Conservation (phyloP, 1,284 basidiomycete species). For the Fomitopsis betulina region DNA sequence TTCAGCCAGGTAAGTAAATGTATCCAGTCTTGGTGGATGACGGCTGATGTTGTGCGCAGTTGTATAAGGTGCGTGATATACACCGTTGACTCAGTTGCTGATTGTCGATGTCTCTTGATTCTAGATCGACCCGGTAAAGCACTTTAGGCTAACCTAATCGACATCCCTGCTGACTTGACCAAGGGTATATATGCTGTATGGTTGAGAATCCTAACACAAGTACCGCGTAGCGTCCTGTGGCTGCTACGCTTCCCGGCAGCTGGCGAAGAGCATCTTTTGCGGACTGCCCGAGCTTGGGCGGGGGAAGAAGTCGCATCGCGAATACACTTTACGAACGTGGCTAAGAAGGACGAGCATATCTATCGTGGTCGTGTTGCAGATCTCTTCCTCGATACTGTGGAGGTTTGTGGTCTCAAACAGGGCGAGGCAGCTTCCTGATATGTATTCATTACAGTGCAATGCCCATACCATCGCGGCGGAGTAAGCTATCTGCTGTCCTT, state of each 20-base stretch:
- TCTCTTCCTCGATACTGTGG: slow-evolving; percentile 59
- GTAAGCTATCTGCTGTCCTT: slow-evolving; percentile 26
- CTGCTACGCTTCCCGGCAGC: slow-evolving; percentile 55
- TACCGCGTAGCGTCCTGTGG: slow-evolving; percentile 56
- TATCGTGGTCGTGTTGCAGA: slow-evolving; percentile 51
- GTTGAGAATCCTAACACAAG: slow-evolving; percentile 47
- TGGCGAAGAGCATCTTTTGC: slow-evolving; percentile 48
- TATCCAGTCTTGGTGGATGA: neutral
- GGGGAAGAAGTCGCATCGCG: slow-evolving; percentile 49
- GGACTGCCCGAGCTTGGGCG: slow-evolving; percentile 47
- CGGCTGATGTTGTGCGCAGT: slow-evolving; percentile 22
- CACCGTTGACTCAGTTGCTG: neutral
- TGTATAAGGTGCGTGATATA: slow-evolving; percentile 39
- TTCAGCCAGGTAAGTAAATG: slow-evolving; percentile 48
- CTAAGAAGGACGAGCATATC: slow-evolving; percentile 50
- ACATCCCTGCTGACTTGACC: neutral
- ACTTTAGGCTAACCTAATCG: neutral
- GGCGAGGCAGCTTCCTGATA: neutral
- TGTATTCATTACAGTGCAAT: slow-evolving; percentile 38
- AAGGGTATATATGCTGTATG: slow-evolving; percentile 49
- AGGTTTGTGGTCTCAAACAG: slow-evolving; percentile 30
- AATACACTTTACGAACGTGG: slow-evolving; percentile 55
- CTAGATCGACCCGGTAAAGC: slow-evolving; percentile 45
- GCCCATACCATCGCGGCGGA: slow-evolving; percentile 62
- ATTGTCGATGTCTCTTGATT: neutral